These are phyloP conservation scores for Cercospora berteroae DNA, from an alignment of 2,329 filamentous ascomycete genomes.

Conservation along the genomic window DNA sequence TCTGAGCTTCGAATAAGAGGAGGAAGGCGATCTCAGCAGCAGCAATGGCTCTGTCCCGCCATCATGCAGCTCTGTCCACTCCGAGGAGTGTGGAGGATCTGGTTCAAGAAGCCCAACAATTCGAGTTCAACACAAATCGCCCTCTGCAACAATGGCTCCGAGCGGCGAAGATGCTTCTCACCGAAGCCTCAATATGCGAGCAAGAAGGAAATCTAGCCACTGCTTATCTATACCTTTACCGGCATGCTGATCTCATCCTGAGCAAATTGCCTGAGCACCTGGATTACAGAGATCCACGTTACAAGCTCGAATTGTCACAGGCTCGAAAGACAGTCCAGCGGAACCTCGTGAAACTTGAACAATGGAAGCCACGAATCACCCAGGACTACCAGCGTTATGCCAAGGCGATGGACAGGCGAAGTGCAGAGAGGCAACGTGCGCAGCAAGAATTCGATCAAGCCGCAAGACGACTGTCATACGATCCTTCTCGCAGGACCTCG, in stretches of 20 bases:
- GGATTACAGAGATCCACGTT: conserved; percentile 64
- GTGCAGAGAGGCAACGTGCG: conserved; percentile 31
- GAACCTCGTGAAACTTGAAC: conserved; percentile 70
- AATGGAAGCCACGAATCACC: conserved; percentile 75
- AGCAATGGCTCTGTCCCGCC: conserved; percentile 34
- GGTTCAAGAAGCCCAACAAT: conserved; percentile 70
- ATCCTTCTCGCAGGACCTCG: conserved; percentile 21
- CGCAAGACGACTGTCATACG: conserved; percentile 15
- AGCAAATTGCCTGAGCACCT: conserved; percentile 74
- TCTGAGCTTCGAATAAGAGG: not conserved
- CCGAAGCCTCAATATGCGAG: conserved; percentile 78
- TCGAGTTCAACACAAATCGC: conserved; percentile 75
- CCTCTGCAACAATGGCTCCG: conserved; percentile 55
- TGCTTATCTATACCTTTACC: conserved; percentile 86
- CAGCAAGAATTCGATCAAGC: conserved; percentile 23
- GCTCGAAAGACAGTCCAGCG: conserved; percentile 62
- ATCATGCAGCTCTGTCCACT: conserved; percentile 28
- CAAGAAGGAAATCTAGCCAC: conserved; percentile 82
- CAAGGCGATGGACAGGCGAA: conserved; percentile 48
- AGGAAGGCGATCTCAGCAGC: not conserved
- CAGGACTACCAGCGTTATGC: conserved; percentile 67
- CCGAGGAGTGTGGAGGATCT: conserved; percentile 69
- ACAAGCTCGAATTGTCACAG: conserved; percentile 52
- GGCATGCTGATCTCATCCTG: conserved; percentile 81
- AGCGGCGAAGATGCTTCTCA: conserved; percentile 34